Evolutionary conservation across 2,329 filamentous ascomycete genomes (phyloP).

Genomic region (Fusarium mangiferae): DNA sequence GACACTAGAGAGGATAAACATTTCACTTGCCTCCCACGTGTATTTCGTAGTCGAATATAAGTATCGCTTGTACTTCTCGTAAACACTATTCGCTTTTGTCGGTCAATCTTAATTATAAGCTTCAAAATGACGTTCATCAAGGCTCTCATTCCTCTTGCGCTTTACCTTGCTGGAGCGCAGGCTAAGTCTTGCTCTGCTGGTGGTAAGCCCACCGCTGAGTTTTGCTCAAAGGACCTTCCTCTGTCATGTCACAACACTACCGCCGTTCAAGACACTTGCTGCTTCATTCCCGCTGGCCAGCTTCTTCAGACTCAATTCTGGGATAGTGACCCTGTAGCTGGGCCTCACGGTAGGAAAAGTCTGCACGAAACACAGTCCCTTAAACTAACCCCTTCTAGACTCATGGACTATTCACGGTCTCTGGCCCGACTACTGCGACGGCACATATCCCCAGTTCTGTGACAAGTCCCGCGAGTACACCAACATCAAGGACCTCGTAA

Average conservation of each 20-base stretch:
- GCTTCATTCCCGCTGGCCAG: conserved; percentile 77
- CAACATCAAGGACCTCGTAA: conserved; percentile 73
- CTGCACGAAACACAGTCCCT: no score
- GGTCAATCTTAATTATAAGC: neutral
- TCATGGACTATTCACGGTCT: conserved; percentile 82
- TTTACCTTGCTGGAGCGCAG: neutral
- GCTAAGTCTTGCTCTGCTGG: conserved; percentile 8
- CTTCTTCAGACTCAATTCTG: conserved; percentile 82
- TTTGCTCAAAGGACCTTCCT: conserved; percentile 34
- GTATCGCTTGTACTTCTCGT: neutral
- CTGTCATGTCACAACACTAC: conserved; percentile 69
- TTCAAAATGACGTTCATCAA: conserved; percentile 20
- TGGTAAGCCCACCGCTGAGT: neutral
- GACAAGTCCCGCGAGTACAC: conserved; percentile 69
- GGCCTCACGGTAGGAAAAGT: conserved; percentile 65
- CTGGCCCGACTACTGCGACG: conserved; percentile 75
- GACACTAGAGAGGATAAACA: neutral
- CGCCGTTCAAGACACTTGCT: conserved; percentile 72
- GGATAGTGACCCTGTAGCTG: conserved; percentile 73
- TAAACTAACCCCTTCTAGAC: no score
- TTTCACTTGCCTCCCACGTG: conserved; percentile 4
- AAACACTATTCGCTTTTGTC: neutral
- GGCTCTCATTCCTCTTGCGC: conserved; percentile 22
- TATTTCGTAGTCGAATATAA: neutral
- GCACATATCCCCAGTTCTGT: conserved; percentile 75